phyloP scores from a whole-genome alignment of 179 eudicot genomes.

The Beta corolliflora region DNA sequence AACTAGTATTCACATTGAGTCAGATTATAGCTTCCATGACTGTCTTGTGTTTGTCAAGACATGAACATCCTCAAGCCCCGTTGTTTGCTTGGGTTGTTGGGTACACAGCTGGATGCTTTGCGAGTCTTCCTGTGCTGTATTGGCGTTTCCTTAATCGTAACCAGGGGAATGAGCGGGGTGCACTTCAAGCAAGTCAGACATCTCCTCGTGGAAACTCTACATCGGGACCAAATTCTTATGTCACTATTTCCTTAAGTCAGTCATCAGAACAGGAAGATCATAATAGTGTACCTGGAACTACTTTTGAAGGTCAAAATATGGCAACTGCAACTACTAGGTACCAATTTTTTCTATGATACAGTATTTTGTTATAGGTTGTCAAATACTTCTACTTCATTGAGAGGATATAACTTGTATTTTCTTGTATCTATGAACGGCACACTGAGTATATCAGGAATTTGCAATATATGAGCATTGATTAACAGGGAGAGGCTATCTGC shows the following conservation, averaged over 20 bases:
- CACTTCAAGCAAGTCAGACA: conserved; percentile 42
- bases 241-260: conserved; percentile 52
- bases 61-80: conserved; percentile 82
- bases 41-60: conserved; percentile 58
- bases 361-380: not conserved
- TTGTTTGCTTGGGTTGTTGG: conserved; percentile 84
- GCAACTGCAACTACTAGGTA: conserved; percentile 55
- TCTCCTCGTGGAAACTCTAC: conserved; percentile 43
- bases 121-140: conserved; percentile 68
- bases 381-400: not conserved
- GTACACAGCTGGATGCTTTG: conserved; percentile 71
- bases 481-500: not conserved
- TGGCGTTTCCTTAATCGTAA: conserved; percentile 78
- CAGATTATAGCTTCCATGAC: conserved; percentile 73
- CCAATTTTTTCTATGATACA: not conserved
- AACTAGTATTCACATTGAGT: conserved; percentile 58
- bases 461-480: not conserved
- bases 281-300: conserved; percentile 35
- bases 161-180: conserved; percentile 52
- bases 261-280: conserved; percentile 50
- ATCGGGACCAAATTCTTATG: conserved; percentile 53
- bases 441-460: not conserved
- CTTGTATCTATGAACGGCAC: not conserved
- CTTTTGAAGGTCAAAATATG: conserved; percentile 38
- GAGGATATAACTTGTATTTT: not conserved